Base-by-base conservation (phyloP, 768 basidiomycete genomes). In the Pisolithus tinctorius region DNA sequence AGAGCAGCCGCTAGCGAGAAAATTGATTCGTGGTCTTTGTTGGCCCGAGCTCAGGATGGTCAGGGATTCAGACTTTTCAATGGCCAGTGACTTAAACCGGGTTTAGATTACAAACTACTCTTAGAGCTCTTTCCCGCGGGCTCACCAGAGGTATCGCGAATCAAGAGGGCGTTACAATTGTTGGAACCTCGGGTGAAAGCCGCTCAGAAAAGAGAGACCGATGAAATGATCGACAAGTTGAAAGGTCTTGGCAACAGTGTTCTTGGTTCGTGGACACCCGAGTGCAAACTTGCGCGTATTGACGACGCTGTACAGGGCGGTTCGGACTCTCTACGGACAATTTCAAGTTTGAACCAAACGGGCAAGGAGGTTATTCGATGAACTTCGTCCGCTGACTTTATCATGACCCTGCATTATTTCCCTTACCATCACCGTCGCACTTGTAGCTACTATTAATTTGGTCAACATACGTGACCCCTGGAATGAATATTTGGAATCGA, bases 261-360 rank as follows among this genome's bases (percentile, higher is more conserved):
- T 43, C 74, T 99, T 17, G 94, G 95, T 84, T 60, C 50, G 77
- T 58, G 40, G 37, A 7, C 46, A 6, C 38, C 16, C 9, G 25
- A 30, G 48, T 23, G 26, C 14, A 46, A 14, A 38, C 43, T 38
- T 11, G 39, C 38, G 43, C 9, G 42, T 26, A 23, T 48, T 49
- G 30, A 52, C 42, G 20, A 44, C 30, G 47, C 13, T 45, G 16
- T 10, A 14, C 57, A 94, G 91, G 92, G 3, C 89, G 88, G 54
- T 98, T 98, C 63, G 95, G 96, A 16, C 67, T 98, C 56, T 93
- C 87, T 13, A 97, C 94, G 0, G 85, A 98, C 63, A 98, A 95
- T 71, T 98, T 98, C 78, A 88, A 98, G 70, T 91, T 99, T 61
- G 84, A 84, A 53, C 91, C 91, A 16, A 94, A 95, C 56, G 90